Conservation (phyloP, 192 early-diverging fungal genomes). For the Chytriomyces sp. region DNA sequence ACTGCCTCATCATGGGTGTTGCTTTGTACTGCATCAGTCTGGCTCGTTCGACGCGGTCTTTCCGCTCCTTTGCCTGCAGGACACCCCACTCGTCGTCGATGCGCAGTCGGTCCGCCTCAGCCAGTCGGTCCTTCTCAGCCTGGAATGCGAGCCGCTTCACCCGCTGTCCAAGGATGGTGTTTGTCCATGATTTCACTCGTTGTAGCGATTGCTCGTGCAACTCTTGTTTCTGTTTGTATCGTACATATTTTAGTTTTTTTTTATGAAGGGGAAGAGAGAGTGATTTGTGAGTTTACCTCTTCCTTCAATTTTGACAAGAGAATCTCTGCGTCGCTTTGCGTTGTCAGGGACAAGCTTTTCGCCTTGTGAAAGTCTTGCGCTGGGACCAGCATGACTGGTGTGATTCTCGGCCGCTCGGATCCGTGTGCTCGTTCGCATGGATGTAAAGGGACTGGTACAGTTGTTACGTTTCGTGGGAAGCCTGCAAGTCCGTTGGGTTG, state of each 20-base stretch:
- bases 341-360: slow-evolving; percentile 8
- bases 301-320: slow-evolving; percentile 5
- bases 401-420: background rate
- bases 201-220: slow-evolving; percentile 48
- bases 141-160: slow-evolving; percentile 50
- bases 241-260: background rate
- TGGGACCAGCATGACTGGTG: background rate
- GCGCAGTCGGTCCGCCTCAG: slow-evolving; percentile 41
- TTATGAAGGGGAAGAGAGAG: background rate
- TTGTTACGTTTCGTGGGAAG: slow-evolving; percentile 25
- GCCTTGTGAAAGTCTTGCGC: slow-evolving; percentile 15
- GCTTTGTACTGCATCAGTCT: slow-evolving; percentile 44
- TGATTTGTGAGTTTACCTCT: slow-evolving; percentile 26
- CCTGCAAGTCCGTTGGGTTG: background rate
- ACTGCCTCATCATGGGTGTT: slow-evolving; percentile 38
- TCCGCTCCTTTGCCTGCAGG: slow-evolving; percentile 37
- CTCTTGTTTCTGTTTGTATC: slow-evolving; percentile 31
- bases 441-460: background rate
- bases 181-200: slow-evolving; percentile 49
- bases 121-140: slow-evolving; percentile 34
- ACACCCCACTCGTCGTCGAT: slow-evolving; percentile 53
- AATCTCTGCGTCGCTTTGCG: slow-evolving; percentile 4
- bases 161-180: slow-evolving; percentile 55
- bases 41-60: slow-evolving; percentile 50
- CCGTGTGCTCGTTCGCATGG: background rate